Percentiles rank a stretch among this genome's conserved stretches.
Conservation (phyloP, 371 early-diverging fungal species). For the Zychaea mexicana region DNA sequence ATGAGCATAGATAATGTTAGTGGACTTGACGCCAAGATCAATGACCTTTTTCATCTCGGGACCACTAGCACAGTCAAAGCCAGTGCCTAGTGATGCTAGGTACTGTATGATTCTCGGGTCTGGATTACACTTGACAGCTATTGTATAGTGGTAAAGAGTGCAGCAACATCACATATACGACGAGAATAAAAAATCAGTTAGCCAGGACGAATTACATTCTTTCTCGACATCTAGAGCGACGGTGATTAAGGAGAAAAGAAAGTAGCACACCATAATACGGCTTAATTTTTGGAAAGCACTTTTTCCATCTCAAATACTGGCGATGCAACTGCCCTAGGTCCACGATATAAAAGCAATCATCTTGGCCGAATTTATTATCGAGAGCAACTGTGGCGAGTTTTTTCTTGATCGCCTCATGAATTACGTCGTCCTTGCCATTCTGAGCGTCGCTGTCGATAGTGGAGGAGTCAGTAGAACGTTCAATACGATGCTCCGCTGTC, state of each 20-base stretch:
- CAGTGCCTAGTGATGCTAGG: constrained; percentile 82
- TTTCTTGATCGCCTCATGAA: too few relatives aligned
- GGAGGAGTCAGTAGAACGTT: too few relatives aligned
- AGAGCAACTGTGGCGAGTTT: too few relatives aligned
- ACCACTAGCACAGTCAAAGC: constrained; percentile 92
- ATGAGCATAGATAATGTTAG: constrained; percentile 94
- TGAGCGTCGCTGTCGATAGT: too few relatives aligned
- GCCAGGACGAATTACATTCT: too few relatives aligned
- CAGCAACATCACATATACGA: not conserved
- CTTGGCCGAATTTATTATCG: too few relatives aligned
- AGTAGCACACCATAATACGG: constrained; percentile 82
- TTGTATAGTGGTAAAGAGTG: not conserved
- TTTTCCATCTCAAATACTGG: constrained; percentile 83
- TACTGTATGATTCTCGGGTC: constrained; percentile 83
- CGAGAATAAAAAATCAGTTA: not conserved
- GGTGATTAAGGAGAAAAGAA: constrained; percentile 8
- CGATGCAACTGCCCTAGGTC: constrained; percentile 88
- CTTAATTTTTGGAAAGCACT: constrained; percentile 84
- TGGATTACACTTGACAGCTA: constrained; percentile 96
- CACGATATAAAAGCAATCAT: constrained; percentile 92
- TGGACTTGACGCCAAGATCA: constrained; percentile 74
- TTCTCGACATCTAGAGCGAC: too few relatives aligned
- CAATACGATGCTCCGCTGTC: too few relatives aligned
- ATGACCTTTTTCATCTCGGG: constrained; percentile 87
- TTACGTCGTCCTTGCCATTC: too few relatives aligned